phyloP scores from a whole-genome alignment of 306 rosid species.

The Casuarina glauca region DNA sequence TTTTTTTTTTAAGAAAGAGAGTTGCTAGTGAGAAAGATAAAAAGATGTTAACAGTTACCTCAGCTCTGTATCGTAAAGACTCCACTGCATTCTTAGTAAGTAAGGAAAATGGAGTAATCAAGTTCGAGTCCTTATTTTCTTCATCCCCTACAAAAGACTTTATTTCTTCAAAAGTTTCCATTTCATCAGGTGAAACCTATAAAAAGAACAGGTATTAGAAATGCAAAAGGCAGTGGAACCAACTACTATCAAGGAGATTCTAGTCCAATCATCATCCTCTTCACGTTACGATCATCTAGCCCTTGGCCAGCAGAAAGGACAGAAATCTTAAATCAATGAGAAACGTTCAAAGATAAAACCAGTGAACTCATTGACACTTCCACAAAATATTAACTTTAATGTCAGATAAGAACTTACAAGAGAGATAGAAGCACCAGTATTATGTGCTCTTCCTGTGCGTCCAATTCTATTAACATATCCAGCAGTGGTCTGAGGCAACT shows the following conservation, averaged over 20 bases:
- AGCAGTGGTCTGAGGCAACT: conserved; percentile 74
- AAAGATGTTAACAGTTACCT: conserved; percentile 51
- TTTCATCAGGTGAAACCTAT: conserved; percentile 87
- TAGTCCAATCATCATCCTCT: not conserved
- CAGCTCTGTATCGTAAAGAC: conserved; percentile 88
- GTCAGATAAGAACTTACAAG: conserved; percentile 60
- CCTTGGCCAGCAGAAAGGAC: not conserved
- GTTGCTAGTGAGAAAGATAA: conserved; percentile 1
- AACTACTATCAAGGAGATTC: not conserved
- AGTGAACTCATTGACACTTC: too few species aligned
- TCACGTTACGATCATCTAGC: not conserved
- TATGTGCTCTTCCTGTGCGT: conserved; percentile 96
- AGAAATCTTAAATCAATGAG: not conserved
- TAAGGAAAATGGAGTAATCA: conserved; percentile 65
- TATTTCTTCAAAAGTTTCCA: conserved; percentile 74
- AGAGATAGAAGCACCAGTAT: conserved; percentile 81
- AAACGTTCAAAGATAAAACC: not conserved
- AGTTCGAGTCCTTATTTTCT: conserved; percentile 51
- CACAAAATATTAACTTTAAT: not conserved
- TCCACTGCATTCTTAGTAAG: conserved; percentile 82
- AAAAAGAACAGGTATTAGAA: conserved; percentile 16
- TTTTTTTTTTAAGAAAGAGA: not conserved
- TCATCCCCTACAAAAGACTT: conserved; percentile 67
- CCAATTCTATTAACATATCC: conserved; percentile 95
- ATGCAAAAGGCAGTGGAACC: not conserved